Conservation (phyloP, 2,329 filamentous ascomycete genomes). For the Claviceps fusiformis region DNA sequence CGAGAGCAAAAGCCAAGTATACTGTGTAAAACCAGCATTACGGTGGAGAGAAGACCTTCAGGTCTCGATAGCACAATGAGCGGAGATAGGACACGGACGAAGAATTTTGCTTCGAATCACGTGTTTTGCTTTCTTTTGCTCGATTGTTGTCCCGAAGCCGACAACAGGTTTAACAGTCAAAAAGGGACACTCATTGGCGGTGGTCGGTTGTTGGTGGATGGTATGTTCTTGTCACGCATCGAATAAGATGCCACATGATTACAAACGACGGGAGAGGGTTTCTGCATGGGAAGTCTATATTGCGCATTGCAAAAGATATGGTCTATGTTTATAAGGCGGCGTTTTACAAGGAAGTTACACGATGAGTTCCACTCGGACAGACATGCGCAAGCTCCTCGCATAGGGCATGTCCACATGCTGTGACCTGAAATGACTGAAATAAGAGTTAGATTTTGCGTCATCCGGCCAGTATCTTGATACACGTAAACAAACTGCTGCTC, state of each 20-base stretch:
- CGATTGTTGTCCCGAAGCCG: not conserved
- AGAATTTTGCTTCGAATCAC: conserved; percentile 10
- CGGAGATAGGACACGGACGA: conserved; percentile 12
- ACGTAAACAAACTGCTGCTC: not conserved
- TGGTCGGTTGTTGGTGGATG: not conserved
- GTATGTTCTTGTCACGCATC: not conserved
- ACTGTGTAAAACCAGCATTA: conserved; percentile 47
- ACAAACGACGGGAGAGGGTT: not conserved
- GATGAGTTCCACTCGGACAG: conserved; percentile 1
- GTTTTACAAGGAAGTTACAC: conserved; percentile 17
- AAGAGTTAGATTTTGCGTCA: conserved; percentile 12
- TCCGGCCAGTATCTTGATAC: conserved; percentile 2
- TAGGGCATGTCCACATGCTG: conserved; percentile 2
- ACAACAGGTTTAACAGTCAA: not conserved
- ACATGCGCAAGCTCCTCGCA: not conserved
- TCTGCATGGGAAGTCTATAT: not conserved
- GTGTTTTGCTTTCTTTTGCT: not conserved
- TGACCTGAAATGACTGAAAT: conserved; percentile 2
- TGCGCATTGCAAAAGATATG: not conserved
- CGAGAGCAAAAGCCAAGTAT: conserved; percentile 90
- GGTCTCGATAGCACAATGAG: not conserved
- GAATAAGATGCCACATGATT: not conserved
- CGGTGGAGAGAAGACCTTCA: not conserved
- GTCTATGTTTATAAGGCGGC: conserved; percentile 16
- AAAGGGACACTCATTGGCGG: not conserved